Percentiles rank a stretch among this genome's conserved stretches.
These are phyloP conservation scores for Tricholoma saponaceum DNA, from an alignment of 768 basidiomycete species.

Conservation along the genomic window DNA sequence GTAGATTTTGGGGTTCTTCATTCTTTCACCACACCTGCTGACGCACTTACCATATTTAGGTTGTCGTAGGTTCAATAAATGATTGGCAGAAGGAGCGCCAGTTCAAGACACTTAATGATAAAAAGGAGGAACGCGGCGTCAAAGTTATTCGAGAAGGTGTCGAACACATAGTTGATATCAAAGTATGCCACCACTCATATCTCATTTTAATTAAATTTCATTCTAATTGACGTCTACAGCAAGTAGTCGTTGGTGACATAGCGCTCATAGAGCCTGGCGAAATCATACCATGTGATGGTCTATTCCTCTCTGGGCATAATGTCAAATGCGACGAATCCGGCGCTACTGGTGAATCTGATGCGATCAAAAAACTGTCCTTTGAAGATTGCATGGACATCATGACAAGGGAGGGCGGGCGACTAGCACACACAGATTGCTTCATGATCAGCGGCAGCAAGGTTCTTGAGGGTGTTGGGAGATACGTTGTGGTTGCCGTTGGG, in stretches of 20 bases:
- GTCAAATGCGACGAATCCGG: conserved; percentile 95
- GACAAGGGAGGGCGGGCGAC: conserved; percentile 26
- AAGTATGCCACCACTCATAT: conserved; percentile 37
- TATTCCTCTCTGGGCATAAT: conserved; percentile 90
- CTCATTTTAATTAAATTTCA: conserved; percentile 7
- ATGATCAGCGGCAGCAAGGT: conserved; percentile 90
- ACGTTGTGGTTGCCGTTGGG: conserved; percentile 91
- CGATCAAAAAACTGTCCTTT: conserved; percentile 84
- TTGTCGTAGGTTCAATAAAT: conserved; percentile 89
- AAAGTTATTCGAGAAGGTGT: conserved; percentile 74
- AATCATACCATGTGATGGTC: conserved; percentile 92
- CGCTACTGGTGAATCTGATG: conserved; percentile 95
- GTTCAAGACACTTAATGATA: conserved; percentile 87
- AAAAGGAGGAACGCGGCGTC: conserved; percentile 91
- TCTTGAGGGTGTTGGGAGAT: conserved; percentile 88
- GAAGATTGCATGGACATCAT: conserved; percentile 62
- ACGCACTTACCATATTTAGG: conserved; percentile 34
- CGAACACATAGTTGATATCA: conserved; percentile 76
- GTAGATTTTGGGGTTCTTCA: conserved; percentile 35
- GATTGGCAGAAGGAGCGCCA: conserved; percentile 99
- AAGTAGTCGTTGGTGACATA: conserved; percentile 93
- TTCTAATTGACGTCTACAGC: conserved; percentile 37
- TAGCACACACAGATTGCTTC: conserved; percentile 83
- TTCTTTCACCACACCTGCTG: neutral
- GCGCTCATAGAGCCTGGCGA: conserved; percentile 93